phyloP scores from a whole-genome alignment of 371 early-diverging fungal genomes.

The Phascolomyces articulosus region DNA sequence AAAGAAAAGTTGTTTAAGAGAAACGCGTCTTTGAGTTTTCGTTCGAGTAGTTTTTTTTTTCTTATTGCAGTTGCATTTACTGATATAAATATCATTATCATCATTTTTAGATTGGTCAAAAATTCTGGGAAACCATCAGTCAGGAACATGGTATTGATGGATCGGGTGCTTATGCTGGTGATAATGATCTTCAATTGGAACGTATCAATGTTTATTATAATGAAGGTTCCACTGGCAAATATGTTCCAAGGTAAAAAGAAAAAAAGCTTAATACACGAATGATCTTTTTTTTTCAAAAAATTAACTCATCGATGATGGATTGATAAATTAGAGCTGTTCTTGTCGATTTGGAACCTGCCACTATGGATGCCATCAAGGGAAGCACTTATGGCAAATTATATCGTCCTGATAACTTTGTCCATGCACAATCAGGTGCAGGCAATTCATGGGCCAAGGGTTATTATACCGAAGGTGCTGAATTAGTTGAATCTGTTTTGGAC shows the following conservation, averaged over 20 bases:
- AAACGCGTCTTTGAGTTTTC: too few relatives aligned
- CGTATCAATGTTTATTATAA: constrained; percentile 99
- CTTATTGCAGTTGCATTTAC: too few relatives aligned
- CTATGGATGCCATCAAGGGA: constrained; percentile 91
- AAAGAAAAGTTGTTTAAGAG: too few relatives aligned
- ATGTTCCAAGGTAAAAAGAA: constrained; percentile 66
- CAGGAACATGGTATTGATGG: constrained; percentile 87
- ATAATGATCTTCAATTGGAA: constrained; percentile 91
- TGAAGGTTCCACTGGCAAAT: constrained; percentile 83
- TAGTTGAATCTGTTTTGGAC: constrained; percentile 81
- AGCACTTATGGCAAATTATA: constrained; percentile 71
- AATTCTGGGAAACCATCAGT: constrained; percentile 93
- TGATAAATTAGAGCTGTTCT: constrained; percentile 90
- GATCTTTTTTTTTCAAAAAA: too few relatives aligned
- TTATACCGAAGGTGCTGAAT: constrained; percentile 90
- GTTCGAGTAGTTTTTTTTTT: too few relatives aligned
- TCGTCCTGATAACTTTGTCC: constrained; percentile 86
- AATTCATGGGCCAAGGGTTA: constrained; percentile 93
- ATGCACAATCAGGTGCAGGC: constrained; percentile 85
- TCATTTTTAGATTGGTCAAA: constrained; percentile 65
- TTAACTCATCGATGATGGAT: too few relatives aligned
- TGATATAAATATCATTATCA: too few relatives aligned
- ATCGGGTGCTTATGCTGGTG: constrained; percentile 76
- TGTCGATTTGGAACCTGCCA: constrained; percentile 98
- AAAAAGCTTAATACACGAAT: background rate